Evolutionary conservation across 2,329 filamentous ascomycete species (phyloP), one percentile per base, ranked within the genome.

Genomic region (Aquanectria penicillioides): DNA sequence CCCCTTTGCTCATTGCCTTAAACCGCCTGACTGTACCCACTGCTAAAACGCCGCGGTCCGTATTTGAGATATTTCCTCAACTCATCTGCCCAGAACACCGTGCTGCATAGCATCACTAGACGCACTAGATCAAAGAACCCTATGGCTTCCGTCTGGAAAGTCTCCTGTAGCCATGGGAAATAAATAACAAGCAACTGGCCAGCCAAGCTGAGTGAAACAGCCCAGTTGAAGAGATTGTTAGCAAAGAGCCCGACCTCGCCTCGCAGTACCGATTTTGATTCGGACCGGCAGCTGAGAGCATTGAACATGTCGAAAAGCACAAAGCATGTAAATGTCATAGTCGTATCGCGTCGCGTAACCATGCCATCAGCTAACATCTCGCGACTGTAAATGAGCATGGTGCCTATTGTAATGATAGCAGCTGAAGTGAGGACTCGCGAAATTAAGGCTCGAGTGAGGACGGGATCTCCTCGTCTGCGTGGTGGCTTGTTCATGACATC

Each of bases 221-320:
- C 94, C 82, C 94, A 97, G 77, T 98, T 98, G 80, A 99, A 99
- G 77, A 99, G 90, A 59, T 88, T 90, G 74, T 99, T 99, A 8
- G 89, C 88, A 56, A 95, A 91, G 11, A 97, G 75, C 8, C 90
- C 87, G 47, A 97, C 83, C 73, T 99, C 94, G 34, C 95, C 94
- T 22, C 90, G 85, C 4, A 99, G 84, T 5, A 99, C 83, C 10
- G 92, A 96, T 75, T 98, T 98, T 62, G 86, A 88, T 73, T 97
- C 94, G 7, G 91, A 96, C 43, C 95, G 92, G 77, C 95, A 99
- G 13, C 92, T 90, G 18, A 99, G 83, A 2, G 95, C 95, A 76
- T 99, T 98, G 83, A 98, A 97, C 95, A 99, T 99, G 81, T 99
- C 95, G 77, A 98, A 99, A 51, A 99, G 86, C 40, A 99, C 95